These are phyloP conservation scores for Wickerhamiella qilinensis DNA, from an alignment of 805 yeast species.

Conservation along the genomic window DNA sequence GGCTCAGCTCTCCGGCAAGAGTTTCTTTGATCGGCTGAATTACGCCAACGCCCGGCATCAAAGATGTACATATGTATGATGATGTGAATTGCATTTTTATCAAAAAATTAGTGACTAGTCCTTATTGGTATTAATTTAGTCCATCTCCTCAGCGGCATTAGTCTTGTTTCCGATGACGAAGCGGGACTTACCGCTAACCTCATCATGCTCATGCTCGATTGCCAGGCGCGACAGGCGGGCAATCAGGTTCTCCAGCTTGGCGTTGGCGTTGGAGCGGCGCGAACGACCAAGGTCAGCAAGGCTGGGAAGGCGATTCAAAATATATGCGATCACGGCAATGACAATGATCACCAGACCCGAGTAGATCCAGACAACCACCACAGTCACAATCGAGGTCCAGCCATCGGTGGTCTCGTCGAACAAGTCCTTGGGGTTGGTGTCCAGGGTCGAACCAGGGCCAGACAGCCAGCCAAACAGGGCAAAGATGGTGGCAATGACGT, in stretches of 20 bases:
- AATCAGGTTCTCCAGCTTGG: conserved; percentile 23
- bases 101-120: not conserved
- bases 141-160: conserved; percentile 22
- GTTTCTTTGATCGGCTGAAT: no score
- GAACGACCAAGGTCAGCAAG: conserved; percentile 22
- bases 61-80: not conserved
- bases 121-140: conserved; percentile 9
- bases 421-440: conserved; percentile 19
- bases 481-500: conserved; percentile 83
- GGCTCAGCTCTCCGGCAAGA: no score
- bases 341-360: conserved; percentile 92
- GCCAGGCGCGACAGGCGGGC: conserved; percentile 24
- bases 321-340: conserved; percentile 89
- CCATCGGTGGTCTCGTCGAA: conserved; percentile 51
- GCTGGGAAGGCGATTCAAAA: conserved; percentile 29
- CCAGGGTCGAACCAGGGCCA: conserved; percentile 20
- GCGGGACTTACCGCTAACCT: conserved; percentile 18
- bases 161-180: conserved; percentile 22
- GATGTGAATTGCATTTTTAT: not conserved
- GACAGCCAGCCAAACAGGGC: conserved; percentile 83
- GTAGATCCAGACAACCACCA: conserved; percentile 85
- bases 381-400: conserved; percentile 92
- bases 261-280: conserved; percentile 19
- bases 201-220: conserved; percentile 24
- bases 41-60: not conserved